phyloP scores from a whole-genome alignment of 257 asterid genomes.

The Nyctanthes arbortristis region DNA sequence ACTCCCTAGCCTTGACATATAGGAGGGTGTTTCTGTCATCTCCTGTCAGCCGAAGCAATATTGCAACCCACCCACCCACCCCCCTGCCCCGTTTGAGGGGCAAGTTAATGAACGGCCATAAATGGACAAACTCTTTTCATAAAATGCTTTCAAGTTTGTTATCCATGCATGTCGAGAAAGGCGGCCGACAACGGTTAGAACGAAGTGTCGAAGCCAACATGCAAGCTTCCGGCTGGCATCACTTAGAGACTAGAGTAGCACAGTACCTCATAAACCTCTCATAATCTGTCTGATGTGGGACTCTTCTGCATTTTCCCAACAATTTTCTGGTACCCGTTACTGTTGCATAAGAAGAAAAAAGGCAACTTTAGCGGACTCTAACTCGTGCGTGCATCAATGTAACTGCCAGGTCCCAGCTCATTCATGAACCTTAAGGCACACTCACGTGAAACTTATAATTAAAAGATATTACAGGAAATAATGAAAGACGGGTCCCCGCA shows the following conservation, averaged over 20 bases:
- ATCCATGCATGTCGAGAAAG: background rate
- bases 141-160: too few species aligned
- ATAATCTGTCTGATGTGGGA: too few species aligned
- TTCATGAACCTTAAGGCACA: conserved; percentile 13
- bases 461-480: too few species aligned
- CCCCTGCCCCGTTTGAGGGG: background rate
- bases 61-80: background rate
- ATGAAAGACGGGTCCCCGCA: too few species aligned
- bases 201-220: too few species aligned
- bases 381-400: conserved; percentile 25
- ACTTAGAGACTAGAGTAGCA: too few species aligned
- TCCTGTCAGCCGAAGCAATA: background rate
- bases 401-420: background rate
- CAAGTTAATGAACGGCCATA: background rate
- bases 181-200: too few species aligned
- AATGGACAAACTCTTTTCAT: background rate
- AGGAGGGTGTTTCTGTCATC: background rate
- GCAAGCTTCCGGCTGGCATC: too few species aligned
- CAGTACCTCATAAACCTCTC: too few species aligned
- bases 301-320: too few species aligned
- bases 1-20: background rate
- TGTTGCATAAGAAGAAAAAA: conserved; percentile 9
- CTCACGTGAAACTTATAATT: conserved; percentile 17
- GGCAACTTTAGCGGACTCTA: background rate
- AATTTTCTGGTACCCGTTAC: too few species aligned